These are phyloP conservation scores for Iris macrosiphon DNA, from an alignment of 106 monocot genomes.

Conservation along the genomic window DNA sequence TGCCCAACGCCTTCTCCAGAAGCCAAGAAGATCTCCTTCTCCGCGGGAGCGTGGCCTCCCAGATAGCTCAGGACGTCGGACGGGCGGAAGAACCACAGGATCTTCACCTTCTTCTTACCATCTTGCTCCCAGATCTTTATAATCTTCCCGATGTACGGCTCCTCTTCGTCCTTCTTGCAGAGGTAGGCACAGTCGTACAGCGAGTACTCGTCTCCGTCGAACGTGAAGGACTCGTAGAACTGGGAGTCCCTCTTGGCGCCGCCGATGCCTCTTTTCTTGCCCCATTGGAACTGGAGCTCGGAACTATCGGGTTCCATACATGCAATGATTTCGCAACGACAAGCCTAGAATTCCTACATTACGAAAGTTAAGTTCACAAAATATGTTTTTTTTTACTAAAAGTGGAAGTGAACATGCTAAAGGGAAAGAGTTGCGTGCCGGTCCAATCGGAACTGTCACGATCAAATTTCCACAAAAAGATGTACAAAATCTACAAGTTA, in stretches of 20 bases:
- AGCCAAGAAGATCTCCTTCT: conserved; percentile 77
- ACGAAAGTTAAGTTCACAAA: too few species aligned
- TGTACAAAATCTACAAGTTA: too few species aligned
- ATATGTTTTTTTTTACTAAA: too few species aligned
- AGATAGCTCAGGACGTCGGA: conserved; percentile 39
- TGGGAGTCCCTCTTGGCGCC: conserved; percentile 28
- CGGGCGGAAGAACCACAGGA: conserved; percentile 72
- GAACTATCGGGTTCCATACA: conserved; percentile 14
- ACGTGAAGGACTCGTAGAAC: conserved; percentile 64
- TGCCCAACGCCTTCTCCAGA: conserved; percentile 57
- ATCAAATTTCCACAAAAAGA: too few species aligned
- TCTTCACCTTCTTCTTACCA: conserved; percentile 32
- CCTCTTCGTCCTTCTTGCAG: conserved; percentile 31
- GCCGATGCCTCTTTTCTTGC: conserved; percentile 36
- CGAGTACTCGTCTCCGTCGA: conserved; percentile 35
- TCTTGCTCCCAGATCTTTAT: conserved; percentile 78
- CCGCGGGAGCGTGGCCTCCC: conserved; percentile 21
- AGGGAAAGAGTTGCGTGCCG: too few species aligned
- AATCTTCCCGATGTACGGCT: conserved; percentile 67
- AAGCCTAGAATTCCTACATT: too few species aligned
- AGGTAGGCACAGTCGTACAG: conserved; percentile 72
- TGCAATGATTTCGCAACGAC: too few species aligned
- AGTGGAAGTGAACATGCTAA: too few species aligned
- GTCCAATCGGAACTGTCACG: too few species aligned
- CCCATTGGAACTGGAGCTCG: conserved; percentile 48